Conservation (phyloP, 2,329 filamentous ascomycete genomes). For the Tricladium varicosporioides region DNA sequence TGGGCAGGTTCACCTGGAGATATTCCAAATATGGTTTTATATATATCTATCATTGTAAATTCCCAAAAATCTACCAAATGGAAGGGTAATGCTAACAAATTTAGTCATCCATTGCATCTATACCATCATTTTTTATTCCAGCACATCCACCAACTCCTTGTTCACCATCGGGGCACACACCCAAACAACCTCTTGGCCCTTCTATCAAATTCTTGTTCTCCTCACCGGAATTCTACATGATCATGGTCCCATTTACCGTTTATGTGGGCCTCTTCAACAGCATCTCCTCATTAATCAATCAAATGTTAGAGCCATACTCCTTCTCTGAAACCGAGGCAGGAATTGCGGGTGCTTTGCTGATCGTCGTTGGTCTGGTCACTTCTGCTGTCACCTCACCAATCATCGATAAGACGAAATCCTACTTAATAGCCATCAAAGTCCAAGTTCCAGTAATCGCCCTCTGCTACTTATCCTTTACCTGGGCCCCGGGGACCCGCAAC, state of each 20-base stretch:
- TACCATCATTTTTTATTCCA: slow-evolving; percentile 83
- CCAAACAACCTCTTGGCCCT: slow-evolving; percentile 50
- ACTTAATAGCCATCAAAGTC: slow-evolving; percentile 69
- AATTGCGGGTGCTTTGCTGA: slow-evolving; percentile 84
- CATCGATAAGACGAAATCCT: slow-evolving; percentile 80
- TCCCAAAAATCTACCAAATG: not conserved
- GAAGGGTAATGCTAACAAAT: slow-evolving; percentile 10
- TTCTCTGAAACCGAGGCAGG: slow-evolving; percentile 83
- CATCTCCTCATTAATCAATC: slow-evolving; percentile 82
- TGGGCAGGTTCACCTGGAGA: slow-evolving; percentile 61
- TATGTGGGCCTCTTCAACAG: slow-evolving; percentile 96
- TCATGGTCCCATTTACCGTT: slow-evolving; percentile 76
- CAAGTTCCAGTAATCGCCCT: slow-evolving; percentile 71
- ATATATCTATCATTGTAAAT: slow-evolving; percentile 77
- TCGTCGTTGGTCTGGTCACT: slow-evolving; percentile 75
- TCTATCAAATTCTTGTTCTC: slow-evolving; percentile 53
- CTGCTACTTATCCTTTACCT: slow-evolving; percentile 77
- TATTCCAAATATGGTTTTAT: slow-evolving; percentile 80
- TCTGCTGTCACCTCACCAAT: slow-evolving; percentile 77
- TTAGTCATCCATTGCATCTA: slow-evolving; percentile 59
- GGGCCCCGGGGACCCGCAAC: slow-evolving; percentile 61
- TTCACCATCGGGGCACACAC: slow-evolving; percentile 57
- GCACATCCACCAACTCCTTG: slow-evolving; percentile 73
- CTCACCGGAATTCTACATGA: slow-evolving; percentile 74
- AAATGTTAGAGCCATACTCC: slow-evolving; percentile 83